Evolutionary conservation across 2,329 filamentous ascomycete genomes (phyloP).

Genomic region (Fusarium secorum): DNA sequence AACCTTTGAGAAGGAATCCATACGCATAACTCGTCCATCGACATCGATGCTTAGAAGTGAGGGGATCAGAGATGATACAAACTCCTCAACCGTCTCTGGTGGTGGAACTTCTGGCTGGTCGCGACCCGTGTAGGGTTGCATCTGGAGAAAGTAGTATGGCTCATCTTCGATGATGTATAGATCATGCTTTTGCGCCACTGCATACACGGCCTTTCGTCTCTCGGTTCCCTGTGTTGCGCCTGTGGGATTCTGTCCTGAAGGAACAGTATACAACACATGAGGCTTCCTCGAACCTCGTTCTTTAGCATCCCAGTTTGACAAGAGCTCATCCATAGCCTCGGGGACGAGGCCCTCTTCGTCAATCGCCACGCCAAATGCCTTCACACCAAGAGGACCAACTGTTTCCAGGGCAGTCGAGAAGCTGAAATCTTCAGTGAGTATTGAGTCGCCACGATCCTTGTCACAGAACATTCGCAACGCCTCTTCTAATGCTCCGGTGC

Average conservation of each 20-base stretch:
- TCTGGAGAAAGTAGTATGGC: conserved; percentile 93
- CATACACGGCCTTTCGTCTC: conserved; percentile 77
- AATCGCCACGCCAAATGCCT: conserved; percentile 58
- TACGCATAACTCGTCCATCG: conserved; percentile 86
- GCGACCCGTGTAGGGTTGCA: conserved; percentile 74
- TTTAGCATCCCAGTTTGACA: conserved; percentile 58
- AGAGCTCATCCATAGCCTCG: conserved; percentile 58
- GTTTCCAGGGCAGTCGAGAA: conserved; percentile 78
- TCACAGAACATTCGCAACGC: conserved; percentile 82
- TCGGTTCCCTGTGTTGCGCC: conserved; percentile 78
- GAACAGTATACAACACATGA: conserved; percentile 66
- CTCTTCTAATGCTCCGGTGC: conserved; percentile 86
- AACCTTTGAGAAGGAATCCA: conserved; percentile 95
- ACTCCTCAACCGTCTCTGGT: conserved; percentile 71
- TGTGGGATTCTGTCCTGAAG: conserved; percentile 89
- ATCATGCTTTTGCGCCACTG: conserved; percentile 82
- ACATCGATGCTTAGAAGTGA: conserved; percentile 81
- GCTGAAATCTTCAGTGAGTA: conserved; percentile 90
- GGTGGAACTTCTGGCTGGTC: conserved; percentile 60
- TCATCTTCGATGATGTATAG: conserved; percentile 90
- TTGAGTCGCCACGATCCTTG: conserved; percentile 72
- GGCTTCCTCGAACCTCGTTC: conserved; percentile 58
- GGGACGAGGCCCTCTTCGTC: conserved; percentile 64
- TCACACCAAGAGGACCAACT: conserved; percentile 61
- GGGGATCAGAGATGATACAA: conserved; percentile 69